phyloP scores from a whole-genome alignment of 495 filamentous ascomycete species.

The Tuber magnatum region DNA sequence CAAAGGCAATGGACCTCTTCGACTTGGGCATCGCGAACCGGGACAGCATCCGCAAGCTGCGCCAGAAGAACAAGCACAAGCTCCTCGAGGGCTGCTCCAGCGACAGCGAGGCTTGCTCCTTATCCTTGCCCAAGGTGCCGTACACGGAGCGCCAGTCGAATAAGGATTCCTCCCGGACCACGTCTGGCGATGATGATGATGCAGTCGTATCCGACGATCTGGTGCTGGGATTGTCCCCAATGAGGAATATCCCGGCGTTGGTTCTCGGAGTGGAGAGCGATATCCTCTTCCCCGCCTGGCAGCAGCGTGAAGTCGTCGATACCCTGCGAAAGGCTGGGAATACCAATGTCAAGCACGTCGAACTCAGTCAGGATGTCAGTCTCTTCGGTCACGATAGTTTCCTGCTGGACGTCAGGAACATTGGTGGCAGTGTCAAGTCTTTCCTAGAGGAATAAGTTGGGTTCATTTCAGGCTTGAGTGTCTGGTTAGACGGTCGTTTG shows the following conservation, averaged over 20 bases:
- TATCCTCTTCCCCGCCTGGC: slow-evolving; percentile 96
- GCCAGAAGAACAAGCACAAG: slow-evolving; percentile 49
- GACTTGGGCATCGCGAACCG: slow-evolving; percentile 72
- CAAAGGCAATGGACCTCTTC: slow-evolving; percentile 98
- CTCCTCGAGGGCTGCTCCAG: slow-evolving; percentile 37
- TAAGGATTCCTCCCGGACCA: slow-evolving; percentile 9
- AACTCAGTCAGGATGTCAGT: slow-evolving; percentile 84
- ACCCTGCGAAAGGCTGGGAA: slow-evolving; percentile 72
- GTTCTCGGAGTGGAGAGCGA: slow-evolving; percentile 94
- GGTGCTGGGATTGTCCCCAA: slow-evolving; percentile 60
- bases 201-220: slow-evolving; percentile 63
- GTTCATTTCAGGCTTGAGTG: not conserved
- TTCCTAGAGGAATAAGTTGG: slow-evolving; percentile 53
- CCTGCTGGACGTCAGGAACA: slow-evolving; percentile 81
- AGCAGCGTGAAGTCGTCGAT: slow-evolving; percentile 89
- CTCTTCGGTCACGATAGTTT: slow-evolving; percentile 97
- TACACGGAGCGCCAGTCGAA: slow-evolving; percentile 62
- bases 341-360: slow-evolving; percentile 69
- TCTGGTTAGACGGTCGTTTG: not conserved
- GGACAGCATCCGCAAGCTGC: slow-evolving; percentile 45
- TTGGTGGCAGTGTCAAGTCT: slow-evolving; percentile 70
- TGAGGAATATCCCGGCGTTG: slow-evolving; percentile 69
- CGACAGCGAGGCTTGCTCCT: slow-evolving; percentile 55
- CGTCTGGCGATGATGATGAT: slow-evolving; percentile 4
- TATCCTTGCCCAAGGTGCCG: slow-evolving; percentile 76